Conservation (phyloP, 805 yeast species). For the Suhomyces prunicola region DNA sequence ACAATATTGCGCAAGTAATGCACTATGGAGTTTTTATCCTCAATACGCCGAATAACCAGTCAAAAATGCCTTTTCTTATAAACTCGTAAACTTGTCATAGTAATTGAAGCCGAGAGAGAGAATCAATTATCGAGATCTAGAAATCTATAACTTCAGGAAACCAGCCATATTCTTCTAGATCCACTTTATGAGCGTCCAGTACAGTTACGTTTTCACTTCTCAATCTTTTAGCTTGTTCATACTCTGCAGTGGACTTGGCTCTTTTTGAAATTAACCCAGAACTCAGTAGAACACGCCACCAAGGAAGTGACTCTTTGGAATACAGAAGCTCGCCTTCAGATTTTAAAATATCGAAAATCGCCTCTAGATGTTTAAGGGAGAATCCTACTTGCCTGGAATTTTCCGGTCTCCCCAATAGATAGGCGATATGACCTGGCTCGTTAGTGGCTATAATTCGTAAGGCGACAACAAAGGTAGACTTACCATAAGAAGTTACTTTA, state of each 20-base stretch:
- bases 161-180: constrained; percentile 59
- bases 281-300: constrained; percentile 79
- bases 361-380: constrained; percentile 50
- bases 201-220: constrained; percentile 46
- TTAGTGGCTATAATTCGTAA: background rate
- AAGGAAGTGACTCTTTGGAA: constrained; percentile 48
- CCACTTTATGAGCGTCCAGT: constrained; percentile 36
- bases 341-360: constrained; percentile 20
- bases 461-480: constrained; percentile 10
- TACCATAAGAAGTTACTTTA: constrained; percentile 65
- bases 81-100: background rate
- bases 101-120: background rate
- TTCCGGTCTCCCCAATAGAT: constrained; percentile 55
- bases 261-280: constrained; percentile 60
- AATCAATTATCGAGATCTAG: background rate
- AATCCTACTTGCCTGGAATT: constrained; percentile 75
- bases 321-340: constrained; percentile 11
- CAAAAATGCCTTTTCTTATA: background rate
- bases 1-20: background rate
- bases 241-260: constrained; percentile 39
- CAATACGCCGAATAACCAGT: too few relatives aligned
- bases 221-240: constrained; percentile 45
- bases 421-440: constrained; percentile 63
- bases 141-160: constrained; percentile 52
- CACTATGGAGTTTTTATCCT: background rate